Conservation (phyloP, 176 grass and related monocot species). For the Panicum miliaceum region DNA sequence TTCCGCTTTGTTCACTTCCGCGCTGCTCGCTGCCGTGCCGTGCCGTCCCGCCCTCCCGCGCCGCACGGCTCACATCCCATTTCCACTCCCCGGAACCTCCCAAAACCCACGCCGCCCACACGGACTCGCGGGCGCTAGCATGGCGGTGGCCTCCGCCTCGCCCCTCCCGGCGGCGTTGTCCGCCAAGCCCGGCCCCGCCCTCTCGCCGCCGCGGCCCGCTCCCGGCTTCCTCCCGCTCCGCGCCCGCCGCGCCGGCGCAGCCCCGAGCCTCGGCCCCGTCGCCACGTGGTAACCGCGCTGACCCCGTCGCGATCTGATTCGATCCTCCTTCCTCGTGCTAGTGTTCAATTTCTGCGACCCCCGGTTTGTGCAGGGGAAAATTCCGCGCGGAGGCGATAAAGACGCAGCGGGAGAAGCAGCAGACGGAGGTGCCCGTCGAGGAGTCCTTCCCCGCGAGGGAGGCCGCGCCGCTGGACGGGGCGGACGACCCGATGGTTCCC, state of each 20-base stretch:
- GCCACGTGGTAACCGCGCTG: conserved; percentile 26
- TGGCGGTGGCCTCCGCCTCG: conserved; percentile 26
- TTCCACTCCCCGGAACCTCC: neutral
- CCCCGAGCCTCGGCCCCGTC: neutral
- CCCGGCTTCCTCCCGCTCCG: neutral
- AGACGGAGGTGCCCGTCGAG: conserved; percentile 58
- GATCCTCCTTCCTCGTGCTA: neutral
- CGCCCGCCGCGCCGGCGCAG: neutral
- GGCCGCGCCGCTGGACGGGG: conserved; percentile 14
- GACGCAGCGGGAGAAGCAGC: conserved; percentile 55
- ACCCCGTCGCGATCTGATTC: neutral
- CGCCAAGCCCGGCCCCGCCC: neutral
- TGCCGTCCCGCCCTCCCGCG: too few relatives aligned
- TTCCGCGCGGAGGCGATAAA: conserved; percentile 53
- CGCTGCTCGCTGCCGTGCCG: neutral
- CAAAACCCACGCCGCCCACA: neutral
- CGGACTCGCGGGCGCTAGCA: neutral
- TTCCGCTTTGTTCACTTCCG: too few relatives aligned
- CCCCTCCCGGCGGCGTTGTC: neutral
- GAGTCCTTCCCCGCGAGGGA: conserved; percentile 56
- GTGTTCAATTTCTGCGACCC: neutral
- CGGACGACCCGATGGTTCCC: conserved; percentile 8
- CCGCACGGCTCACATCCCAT: neutral
- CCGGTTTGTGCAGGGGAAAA: neutral
- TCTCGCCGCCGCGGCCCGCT: neutral